phyloP scores from a whole-genome alignment of 169 alveolate species.

The Ichthyophthirius multifiliis region DNA sequence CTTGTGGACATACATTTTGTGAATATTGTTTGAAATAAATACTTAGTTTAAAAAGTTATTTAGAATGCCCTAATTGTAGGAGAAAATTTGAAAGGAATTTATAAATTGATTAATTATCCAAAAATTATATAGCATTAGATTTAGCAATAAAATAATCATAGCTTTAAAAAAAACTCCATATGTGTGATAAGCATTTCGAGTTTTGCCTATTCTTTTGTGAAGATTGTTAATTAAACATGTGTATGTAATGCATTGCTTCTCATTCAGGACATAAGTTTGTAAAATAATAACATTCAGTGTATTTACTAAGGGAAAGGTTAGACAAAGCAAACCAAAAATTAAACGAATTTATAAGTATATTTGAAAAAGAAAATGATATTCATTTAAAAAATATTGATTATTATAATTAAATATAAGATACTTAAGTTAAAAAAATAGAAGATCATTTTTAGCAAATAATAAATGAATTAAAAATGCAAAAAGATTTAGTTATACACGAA shows the following conservation, averaged over 20 bases:
- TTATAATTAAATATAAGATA: too few relatives aligned
- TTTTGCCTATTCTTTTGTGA: constrained; percentile 33
- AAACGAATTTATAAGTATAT: neutral
- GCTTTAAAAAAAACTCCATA: constrained; percentile 3
- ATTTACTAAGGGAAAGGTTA: neutral
- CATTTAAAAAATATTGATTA: too few relatives aligned
- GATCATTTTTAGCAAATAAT: too few relatives aligned
- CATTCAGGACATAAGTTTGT: constrained; percentile 16
- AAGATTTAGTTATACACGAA: too few relatives aligned
- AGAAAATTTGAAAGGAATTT: constrained; percentile 15
- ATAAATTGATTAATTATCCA: constrained; percentile 8
- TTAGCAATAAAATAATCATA: constrained; percentile 25
- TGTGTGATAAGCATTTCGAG: constrained; percentile 15
- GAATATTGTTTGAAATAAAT: constrained; percentile 23
- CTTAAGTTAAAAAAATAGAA: too few relatives aligned
- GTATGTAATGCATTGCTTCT: neutral
- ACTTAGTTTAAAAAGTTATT: constrained; percentile 2
- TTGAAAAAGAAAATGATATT: neutral
- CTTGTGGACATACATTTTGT: constrained; percentile 47
- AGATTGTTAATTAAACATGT: constrained; percentile 23
- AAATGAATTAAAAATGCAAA: too few relatives aligned
- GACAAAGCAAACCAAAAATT: neutral
- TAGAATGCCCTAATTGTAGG: constrained; percentile 43
- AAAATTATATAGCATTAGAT: constrained; percentile 39
- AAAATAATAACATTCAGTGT: neutral